phyloP scores from a whole-genome alignment of 2,329 filamentous ascomycete genomes.

The Colletotrichum aenigma region DNA sequence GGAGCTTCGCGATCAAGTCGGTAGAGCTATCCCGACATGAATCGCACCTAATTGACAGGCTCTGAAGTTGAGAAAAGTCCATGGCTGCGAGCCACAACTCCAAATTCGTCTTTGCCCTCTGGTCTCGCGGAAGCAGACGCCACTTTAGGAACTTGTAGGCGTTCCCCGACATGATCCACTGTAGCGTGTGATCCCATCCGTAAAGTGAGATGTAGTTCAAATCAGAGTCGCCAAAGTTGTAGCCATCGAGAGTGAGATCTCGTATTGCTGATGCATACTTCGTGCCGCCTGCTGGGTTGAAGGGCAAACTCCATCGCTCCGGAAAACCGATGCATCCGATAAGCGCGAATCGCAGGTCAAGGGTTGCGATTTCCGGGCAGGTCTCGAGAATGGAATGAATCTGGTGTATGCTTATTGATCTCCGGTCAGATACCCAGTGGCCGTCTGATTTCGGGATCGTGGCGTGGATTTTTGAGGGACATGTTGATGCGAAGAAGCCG shows the following conservation, averaged over 20 bases:
- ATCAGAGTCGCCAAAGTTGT: neutral
- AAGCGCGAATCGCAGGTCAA: neutral
- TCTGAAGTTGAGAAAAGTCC: neutral
- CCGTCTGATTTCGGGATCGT: neutral
- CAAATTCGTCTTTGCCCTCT: neutral
- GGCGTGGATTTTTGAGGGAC: neutral
- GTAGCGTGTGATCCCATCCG: neutral
- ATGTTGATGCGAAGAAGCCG: neutral
- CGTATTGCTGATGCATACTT: neutral
- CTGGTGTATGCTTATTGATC: neutral
- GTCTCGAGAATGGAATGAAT: neutral
- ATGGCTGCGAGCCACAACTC: neutral
- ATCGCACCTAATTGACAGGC: neutral
- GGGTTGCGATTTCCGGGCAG: neutral
- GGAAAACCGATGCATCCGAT: neutral
- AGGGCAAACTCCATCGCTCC: neutral
- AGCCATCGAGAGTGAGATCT: neutral
- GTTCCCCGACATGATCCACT: neutral
- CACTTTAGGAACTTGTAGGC: neutral
- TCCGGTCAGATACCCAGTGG: neutral
- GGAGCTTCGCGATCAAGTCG: neutral
- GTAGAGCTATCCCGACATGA: neutral
- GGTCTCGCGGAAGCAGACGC: neutral
- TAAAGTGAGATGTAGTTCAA: neutral
- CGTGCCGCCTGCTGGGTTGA: neutral